A percentile compares a stretch with the other conserved stretches of the same genome.
These are phyloP conservation scores for Lentithecium fluviatile DNA, from an alignment of 495 filamentous ascomycete genomes.

Conservation along the genomic window DNA sequence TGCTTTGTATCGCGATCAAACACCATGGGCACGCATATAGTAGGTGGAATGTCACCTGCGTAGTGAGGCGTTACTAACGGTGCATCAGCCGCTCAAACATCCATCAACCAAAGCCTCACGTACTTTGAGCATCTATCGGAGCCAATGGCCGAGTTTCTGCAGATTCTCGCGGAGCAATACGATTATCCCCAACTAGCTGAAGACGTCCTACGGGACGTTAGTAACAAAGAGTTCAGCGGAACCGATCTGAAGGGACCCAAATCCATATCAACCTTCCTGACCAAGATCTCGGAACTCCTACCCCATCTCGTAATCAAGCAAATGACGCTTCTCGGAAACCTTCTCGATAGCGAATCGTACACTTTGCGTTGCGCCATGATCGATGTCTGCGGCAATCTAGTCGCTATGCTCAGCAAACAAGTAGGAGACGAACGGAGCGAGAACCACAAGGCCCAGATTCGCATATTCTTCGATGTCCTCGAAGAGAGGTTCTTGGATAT, in stretches of 20 bases:
- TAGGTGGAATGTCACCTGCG: constrained; percentile 44
- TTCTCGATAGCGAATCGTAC: constrained; percentile 96
- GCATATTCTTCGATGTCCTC: constrained; percentile 93
- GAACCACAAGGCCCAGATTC: constrained; percentile 88
- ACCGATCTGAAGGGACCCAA: constrained; percentile 95
- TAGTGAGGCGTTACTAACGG: constrained; percentile 27
- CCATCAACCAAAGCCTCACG: constrained; percentile 92
- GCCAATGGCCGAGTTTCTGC: constrained; percentile 97
- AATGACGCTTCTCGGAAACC: constrained; percentile 88
- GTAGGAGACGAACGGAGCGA: constrained; percentile 74
- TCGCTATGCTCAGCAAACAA: constrained; percentile 83
- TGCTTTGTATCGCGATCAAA: constrained; percentile 93
- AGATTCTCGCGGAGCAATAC: constrained; percentile 95
- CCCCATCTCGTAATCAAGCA: constrained; percentile 94
- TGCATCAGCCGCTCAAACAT: constrained; percentile 82
- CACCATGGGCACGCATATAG: constrained; percentile 97
- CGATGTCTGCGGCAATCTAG: constrained; percentile 97
- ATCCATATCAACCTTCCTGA: constrained; percentile 94
- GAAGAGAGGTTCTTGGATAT: constrained; percentile 95
- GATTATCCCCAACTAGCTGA: constrained; percentile 95
- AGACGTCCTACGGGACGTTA: constrained; percentile 87
- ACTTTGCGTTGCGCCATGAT: constrained; percentile 90
- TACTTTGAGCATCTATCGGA: constrained; percentile 98
- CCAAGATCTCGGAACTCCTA: constrained; percentile 91
- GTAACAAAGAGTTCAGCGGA: constrained; percentile 95